These are phyloP conservation scores for Kalmusia sp. DNA, from an alignment of 2,329 filamentous ascomycete species.

Conservation along the genomic window DNA sequence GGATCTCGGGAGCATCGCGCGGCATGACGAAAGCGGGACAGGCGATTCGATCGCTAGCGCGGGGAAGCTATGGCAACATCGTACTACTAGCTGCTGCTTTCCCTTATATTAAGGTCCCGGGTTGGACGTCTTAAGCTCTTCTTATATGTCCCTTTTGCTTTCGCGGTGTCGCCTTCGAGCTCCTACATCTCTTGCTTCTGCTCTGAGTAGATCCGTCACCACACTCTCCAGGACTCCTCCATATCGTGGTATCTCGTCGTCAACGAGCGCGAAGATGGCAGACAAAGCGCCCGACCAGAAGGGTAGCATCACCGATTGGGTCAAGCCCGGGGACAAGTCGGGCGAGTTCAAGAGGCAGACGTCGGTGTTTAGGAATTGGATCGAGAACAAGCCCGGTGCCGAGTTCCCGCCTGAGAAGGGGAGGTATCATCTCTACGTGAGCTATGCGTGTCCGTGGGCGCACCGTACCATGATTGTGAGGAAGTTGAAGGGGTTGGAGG, in stretches of 20 bases:
- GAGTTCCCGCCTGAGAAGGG: slow-evolving; percentile 85
- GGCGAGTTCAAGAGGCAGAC: slow-evolving; percentile 93
- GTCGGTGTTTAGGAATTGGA: slow-evolving; percentile 81
- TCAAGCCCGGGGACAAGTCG: slow-evolving; percentile 74
- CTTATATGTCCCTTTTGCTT: slow-evolving; percentile 7
- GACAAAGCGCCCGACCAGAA: slow-evolving; percentile 30
- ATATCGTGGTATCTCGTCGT: slow-evolving; percentile 6
- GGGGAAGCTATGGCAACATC: slow-evolving; percentile 2
- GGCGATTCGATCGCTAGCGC: slow-evolving; percentile 7
- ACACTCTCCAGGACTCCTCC: background rate
- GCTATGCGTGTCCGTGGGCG: slow-evolving; percentile 94
- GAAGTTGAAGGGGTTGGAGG: slow-evolving; percentile 89
- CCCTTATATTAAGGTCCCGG: background rate
- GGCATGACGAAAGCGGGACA: slow-evolving; percentile 21
- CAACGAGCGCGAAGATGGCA: slow-evolving; percentile 3
- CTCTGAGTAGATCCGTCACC: background rate
- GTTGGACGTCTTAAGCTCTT: too few species aligned
- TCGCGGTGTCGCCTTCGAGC: background rate
- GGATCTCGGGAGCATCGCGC: background rate
- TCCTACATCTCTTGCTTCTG: slow-evolving; percentile 1
- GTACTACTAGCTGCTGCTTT: background rate
- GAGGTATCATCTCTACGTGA: slow-evolving; percentile 93
- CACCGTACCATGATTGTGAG: slow-evolving; percentile 86
- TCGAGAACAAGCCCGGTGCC: slow-evolving; percentile 74
- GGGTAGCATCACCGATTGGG: slow-evolving; percentile 79